A percentile compares a stretch with the other conserved stretches of the same genome.
phyloP scores from a whole-genome alignment of 1,284 basidiomycete species.

The Tilletia indica region DNA sequence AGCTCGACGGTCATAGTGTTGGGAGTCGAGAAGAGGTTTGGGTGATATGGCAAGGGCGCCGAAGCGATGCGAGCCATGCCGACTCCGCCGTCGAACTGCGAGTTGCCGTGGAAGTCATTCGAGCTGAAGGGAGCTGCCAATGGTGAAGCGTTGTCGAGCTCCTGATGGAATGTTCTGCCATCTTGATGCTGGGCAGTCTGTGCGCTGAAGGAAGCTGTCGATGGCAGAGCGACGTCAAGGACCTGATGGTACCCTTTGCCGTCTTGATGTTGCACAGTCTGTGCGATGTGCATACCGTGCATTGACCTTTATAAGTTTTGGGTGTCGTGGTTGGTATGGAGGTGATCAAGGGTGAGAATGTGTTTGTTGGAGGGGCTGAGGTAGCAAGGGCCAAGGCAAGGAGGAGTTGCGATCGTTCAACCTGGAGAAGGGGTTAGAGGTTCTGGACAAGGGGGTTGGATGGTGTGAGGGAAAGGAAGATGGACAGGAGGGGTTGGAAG shows the following conservation, averaged over 20 bases:
- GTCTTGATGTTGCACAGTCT: background rate
- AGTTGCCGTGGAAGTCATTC: background rate
- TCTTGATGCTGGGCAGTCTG: background rate
- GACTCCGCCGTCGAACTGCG: background rate
- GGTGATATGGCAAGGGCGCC: background rate
- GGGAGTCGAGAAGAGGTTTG: background rate
- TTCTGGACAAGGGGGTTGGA: too few relatives aligned
- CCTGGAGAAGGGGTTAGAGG: too few relatives aligned
- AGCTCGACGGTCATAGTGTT: background rate
- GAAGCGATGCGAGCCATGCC: conserved; percentile 9
- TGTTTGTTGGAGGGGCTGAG: too few relatives aligned
- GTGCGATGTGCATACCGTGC: background rate
- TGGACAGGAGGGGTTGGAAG: too few relatives aligned
- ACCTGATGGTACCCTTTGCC: background rate
- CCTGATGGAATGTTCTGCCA: background rate
- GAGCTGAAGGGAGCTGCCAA: background rate
- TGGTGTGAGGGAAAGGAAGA: too few relatives aligned
- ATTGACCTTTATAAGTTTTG: background rate
- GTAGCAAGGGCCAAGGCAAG: too few relatives aligned
- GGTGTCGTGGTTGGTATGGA: background rate
- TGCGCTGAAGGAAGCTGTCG: background rate
- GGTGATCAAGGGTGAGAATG: too few relatives aligned
- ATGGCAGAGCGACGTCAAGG: background rate
- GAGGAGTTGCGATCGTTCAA: too few relatives aligned
- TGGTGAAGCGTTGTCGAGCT: background rate